These are phyloP conservation scores for Cryptosporidium muris DNA, from an alignment of 169 alveolate species.

Conservation along the genomic window DNA sequence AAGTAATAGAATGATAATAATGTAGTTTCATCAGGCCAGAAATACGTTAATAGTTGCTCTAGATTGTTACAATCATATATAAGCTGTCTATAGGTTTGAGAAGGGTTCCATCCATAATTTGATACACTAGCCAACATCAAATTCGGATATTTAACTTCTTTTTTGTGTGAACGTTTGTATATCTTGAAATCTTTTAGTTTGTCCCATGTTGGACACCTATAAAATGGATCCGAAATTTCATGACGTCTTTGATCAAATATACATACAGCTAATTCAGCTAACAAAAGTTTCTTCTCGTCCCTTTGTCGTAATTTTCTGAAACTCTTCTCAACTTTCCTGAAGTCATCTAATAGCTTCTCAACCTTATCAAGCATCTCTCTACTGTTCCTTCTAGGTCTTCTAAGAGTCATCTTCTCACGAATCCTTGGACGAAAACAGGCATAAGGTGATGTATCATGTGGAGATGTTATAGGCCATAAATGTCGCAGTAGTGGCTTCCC, in stretches of 20 bases:
- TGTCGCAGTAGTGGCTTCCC: slow-evolving; percentile 84
- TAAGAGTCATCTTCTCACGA: slow-evolving; percentile 84
- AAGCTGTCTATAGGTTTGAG: slow-evolving; percentile 4
- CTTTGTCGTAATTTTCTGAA: slow-evolving; percentile 84
- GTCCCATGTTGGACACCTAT: slow-evolving; percentile 85
- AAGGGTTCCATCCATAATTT: not conserved
- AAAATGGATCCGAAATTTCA: slow-evolving; percentile 81
- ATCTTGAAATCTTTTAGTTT: slow-evolving; percentile 79
- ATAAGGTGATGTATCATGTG: slow-evolving; percentile 83
- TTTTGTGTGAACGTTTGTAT: slow-evolving; percentile 49
- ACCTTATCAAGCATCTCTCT: slow-evolving; percentile 78
- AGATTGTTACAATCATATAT: slow-evolving; percentile 12
- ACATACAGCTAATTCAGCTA: slow-evolving; percentile 81
- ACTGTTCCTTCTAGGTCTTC: slow-evolving; percentile 83
- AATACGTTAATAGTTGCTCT: slow-evolving; percentile 28
- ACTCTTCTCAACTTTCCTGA: slow-evolving; percentile 79
- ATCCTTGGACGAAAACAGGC: slow-evolving; percentile 85
- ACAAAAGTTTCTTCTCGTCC: slow-evolving; percentile 84
- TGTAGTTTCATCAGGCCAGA: slow-evolving; percentile 43
- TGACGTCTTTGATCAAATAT: slow-evolving; percentile 83
- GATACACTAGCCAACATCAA: not conserved
- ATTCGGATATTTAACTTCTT: slow-evolving; percentile 23
- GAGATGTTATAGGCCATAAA: slow-evolving; percentile 83
- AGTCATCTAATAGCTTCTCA: slow-evolving; percentile 82
- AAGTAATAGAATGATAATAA: slow-evolving; percentile 41